phyloP scores from a whole-genome alignment of 495 filamentous ascomycete species.

The Aspergillus sclerotiicarbonarius region DNA sequence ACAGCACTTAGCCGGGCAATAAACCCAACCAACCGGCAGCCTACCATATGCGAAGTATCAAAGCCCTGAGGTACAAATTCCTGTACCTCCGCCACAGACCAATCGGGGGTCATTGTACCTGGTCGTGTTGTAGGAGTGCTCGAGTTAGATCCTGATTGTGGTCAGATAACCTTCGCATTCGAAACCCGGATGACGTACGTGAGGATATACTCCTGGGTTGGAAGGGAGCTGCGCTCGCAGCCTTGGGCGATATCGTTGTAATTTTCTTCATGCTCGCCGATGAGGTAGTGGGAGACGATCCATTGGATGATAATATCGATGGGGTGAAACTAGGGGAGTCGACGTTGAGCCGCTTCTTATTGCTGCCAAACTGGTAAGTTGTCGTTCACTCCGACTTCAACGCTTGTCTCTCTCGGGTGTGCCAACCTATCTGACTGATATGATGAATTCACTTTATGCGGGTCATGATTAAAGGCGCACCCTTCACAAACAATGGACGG shows the following conservation, averaged over 20 bases:
- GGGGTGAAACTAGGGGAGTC: slow-evolving; percentile 96
- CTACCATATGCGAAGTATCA: slow-evolving; percentile 62
- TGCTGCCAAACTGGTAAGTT: slow-evolving; percentile 31
- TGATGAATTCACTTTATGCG: slow-evolving; percentile 52
- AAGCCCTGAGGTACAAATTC: slow-evolving; percentile 83
- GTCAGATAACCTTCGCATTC: slow-evolving; percentile 25
- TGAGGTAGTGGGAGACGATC: slow-evolving; percentile 35
- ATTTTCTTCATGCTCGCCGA: slow-evolving; percentile 53
- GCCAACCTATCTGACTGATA: slow-evolving; percentile 59
- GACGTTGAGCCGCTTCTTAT: slow-evolving; percentile 85
- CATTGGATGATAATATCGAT: slow-evolving; percentile 51
- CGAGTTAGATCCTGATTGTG: slow-evolving; percentile 37
- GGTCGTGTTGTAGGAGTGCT: slow-evolving; percentile 52
- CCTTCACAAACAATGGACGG: slow-evolving; percentile 43
- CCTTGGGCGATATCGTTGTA: slow-evolving; percentile 76
- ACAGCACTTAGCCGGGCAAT: too few species aligned
- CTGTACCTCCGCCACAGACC: slow-evolving; percentile 59
- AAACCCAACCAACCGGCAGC: slow-evolving; percentile 26
- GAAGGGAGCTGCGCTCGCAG: slow-evolving; percentile 87
- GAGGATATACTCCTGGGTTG: slow-evolving; percentile 60
- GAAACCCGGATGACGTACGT: slow-evolving; percentile 30
- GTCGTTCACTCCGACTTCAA: background rate
- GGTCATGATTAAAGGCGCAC: slow-evolving; percentile 89
- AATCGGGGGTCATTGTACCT: slow-evolving; percentile 50
- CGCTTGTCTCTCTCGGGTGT: slow-evolving; percentile 4